A percentile compares a stretch with the other conserved stretches of the same genome.
Evolutionary conservation across 129 eudicot species (phyloP).

Genomic region (Tagetes erecta): DNA sequence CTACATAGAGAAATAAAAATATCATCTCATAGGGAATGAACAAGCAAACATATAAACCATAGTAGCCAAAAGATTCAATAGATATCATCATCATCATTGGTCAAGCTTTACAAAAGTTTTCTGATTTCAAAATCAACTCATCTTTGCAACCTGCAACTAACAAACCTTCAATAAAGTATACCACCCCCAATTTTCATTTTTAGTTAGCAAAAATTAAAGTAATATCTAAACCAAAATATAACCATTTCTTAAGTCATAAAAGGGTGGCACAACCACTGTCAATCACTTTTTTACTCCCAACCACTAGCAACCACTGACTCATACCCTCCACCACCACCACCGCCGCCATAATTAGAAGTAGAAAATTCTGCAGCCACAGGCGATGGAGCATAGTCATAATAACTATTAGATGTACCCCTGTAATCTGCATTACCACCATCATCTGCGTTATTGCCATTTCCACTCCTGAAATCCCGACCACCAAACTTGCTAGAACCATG

Average conservation of each 20-base stretch:
- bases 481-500: constrained; percentile 49
- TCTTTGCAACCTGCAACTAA: neutral
- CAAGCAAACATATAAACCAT: neutral
- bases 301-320: constrained; percentile 42
- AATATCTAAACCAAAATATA: constrained; percentile 13
- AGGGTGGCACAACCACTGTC: neutral
- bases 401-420: neutral
- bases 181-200: constrained; percentile 18
- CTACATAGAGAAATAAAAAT: too few relatives aligned
- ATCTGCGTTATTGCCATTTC: neutral
- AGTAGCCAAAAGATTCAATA: constrained; percentile 17
- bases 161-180: constrained; percentile 22
- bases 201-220: constrained; percentile 21
- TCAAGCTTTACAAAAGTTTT: constrained; percentile 15
- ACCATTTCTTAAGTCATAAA: constrained; percentile 6
- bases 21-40: neutral
- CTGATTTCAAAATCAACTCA: neutral
- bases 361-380: constrained; percentile 13
- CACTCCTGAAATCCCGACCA: constrained; percentile 49
- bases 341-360: constrained; percentile 14
- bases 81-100: neutral
- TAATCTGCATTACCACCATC: constrained; percentile 1
- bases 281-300: constrained; percentile 43
- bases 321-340: constrained; percentile 22
- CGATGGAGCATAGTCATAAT: constrained; percentile 9